Evolutionary conservation across 139 green algal species (phyloP).

Genomic region (Chlamydomonas sp.): DNA sequence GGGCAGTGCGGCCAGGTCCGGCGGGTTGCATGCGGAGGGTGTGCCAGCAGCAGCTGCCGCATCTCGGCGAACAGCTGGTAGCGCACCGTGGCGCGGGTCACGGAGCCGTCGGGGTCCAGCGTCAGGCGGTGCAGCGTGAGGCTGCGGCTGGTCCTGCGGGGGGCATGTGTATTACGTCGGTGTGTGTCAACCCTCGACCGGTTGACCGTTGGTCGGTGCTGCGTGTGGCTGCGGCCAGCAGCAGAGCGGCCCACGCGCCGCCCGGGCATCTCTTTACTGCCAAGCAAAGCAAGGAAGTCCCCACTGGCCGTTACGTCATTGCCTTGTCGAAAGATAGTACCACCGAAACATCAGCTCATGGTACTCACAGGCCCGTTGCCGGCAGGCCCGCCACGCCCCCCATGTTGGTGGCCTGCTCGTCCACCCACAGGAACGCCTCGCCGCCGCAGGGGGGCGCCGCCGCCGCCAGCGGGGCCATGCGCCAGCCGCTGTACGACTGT

Average conservation of each 20-base stretch:
- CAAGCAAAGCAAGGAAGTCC: not conserved
- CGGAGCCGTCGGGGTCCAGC: not conserved
- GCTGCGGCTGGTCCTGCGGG: conserved; percentile 26
- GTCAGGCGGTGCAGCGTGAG: conserved; percentile 26
- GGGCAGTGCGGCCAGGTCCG: too few species aligned
- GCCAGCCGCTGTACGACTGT: conserved; percentile 33
- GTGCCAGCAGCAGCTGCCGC: conserved; percentile 10
- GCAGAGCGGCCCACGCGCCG: not conserved
- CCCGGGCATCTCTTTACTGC: not conserved
- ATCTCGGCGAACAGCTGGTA: conserved; percentile 40
- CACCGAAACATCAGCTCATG: not conserved
- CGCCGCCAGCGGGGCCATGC: conserved; percentile 17
- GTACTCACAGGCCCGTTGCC: not conserved
- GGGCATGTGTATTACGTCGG: not conserved
- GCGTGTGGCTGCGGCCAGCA: not conserved
- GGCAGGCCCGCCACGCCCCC: not conserved
- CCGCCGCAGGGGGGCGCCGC: conserved; percentile 13
- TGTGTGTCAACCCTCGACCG: too few species aligned
- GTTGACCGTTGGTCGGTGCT: too few species aligned
- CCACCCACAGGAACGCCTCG: conserved; percentile 30
- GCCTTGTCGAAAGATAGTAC: not conserved
- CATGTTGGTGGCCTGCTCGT: conserved; percentile 28
- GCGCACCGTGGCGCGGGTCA: conserved; percentile 10
- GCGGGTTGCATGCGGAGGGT: too few species aligned
- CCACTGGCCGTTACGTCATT: not conserved